Base-by-base conservation (phyloP, 1,139 yeast species). In the Meyerozyma guilliermondii region DNA sequence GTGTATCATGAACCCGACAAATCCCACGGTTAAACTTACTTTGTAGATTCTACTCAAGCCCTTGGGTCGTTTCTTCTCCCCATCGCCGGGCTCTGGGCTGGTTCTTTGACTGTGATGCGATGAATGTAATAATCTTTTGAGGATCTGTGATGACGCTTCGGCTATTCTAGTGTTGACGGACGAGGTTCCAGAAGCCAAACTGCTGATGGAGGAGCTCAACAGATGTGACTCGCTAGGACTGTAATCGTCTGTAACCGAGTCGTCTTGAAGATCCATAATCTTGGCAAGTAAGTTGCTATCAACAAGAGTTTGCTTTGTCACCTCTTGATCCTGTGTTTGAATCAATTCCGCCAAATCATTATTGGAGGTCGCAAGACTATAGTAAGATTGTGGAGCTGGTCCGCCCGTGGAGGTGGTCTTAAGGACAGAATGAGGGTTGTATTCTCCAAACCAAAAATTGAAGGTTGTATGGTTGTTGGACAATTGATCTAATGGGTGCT, bases 1-100 rank as follows among this genome's bases (percentile, higher is more conserved):
- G 49, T 72, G 78, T 13, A 69, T 40, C 46, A 71, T 39, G 39
- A 71, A 58, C 1, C 77, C 76, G 35, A 71, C 54, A 41, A 71
- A 58, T 0, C 78, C 78, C 35, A 71, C 63, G 1, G 75, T 65
- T 39, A 69, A 52, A 41, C 74, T 68, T 30, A 69, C 47, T 42
- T 58, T 65, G 46, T 63, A 63, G n/a, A 70, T 39, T 29, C 58
- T 22, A n/a, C 24, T 29, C 33, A 29, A 29, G 18, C 18, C 16
- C 6, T 14, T 3, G 41, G 46, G 7, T 41, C 41, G 35, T 43
- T 47, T 11, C 50, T 39, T 23, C 38, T 42, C n/a, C 38, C 27
- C 6, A 42, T 42, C 20, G 47, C 45, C 18, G 7, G 36, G 36
- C 9, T 33, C 36, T 4, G 36, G 23, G 14, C 24, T 33, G 7